Percentiles rank a stretch among this genome's conserved stretches.
These are phyloP conservation scores for Leccinum uliginosum DNA, from an alignment of 768 basidiomycete species.

Conservation along the genomic window DNA sequence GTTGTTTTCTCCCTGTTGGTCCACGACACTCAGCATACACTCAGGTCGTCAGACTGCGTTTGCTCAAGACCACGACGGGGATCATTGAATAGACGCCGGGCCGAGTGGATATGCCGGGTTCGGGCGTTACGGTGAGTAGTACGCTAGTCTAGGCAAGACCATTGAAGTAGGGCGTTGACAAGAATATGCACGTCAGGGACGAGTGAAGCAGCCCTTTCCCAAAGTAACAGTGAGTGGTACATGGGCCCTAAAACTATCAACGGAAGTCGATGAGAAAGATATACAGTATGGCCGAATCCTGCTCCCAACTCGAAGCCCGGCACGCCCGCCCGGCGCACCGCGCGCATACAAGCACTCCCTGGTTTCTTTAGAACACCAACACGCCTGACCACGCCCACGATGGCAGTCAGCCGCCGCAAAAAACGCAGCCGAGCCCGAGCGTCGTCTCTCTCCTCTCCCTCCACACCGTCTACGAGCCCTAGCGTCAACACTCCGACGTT, in stretches of 20 bases:
- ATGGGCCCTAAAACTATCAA: too few species aligned
- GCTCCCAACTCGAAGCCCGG: not conserved
- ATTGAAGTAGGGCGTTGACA: too few species aligned
- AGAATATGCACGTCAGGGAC: too few species aligned
- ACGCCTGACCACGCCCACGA: slow-evolving; percentile 21
- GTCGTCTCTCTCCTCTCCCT: slow-evolving; percentile 3
- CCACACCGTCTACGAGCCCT: slow-evolving; percentile 9
- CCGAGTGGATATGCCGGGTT: too few species aligned
- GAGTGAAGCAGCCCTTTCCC: too few species aligned
- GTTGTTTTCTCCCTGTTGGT: not conserved
- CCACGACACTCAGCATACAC: not conserved
- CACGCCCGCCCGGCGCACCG: slow-evolving; percentile 8
- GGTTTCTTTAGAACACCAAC: slow-evolving; percentile 23
- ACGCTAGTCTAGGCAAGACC: too few species aligned
- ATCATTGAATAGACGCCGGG: too few species aligned
- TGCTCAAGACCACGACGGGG: too few species aligned
- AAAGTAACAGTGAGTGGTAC: too few species aligned
- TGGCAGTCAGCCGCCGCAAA: slow-evolving; percentile 12
- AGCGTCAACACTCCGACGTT: not conserved
- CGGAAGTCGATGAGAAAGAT: too few species aligned
- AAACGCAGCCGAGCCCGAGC: slow-evolving; percentile 17
- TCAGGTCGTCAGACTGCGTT: slow-evolving; percentile 62
- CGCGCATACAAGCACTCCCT: slow-evolving; percentile 14
- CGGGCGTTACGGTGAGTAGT: too few species aligned
- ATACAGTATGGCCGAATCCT: too few species aligned